Percentiles rank a stretch among this genome's conserved stretches.
phyloP scores from a whole-genome alignment of 1,284 basidiomycete species.

The Pterula multifida region DNA sequence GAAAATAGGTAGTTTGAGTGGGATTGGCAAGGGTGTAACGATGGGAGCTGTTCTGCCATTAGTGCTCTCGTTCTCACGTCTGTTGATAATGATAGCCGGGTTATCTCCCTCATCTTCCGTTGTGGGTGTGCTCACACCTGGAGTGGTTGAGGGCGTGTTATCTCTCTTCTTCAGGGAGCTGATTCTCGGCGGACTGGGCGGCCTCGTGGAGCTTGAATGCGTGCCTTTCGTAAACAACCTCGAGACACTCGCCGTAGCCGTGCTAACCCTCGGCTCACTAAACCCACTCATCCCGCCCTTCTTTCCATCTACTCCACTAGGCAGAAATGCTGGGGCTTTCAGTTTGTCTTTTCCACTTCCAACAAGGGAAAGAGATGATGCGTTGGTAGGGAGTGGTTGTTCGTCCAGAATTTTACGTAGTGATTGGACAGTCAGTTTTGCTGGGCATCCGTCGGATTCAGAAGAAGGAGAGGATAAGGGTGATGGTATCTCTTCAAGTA shows the following conservation, averaged over 20 bases:
- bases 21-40: neutral
- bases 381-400: slow-evolving; percentile 24
- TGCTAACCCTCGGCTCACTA: slow-evolving; percentile 13
- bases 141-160: slow-evolving; percentile 15
- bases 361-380: slow-evolving; percentile 11
- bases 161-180: slow-evolving; percentile 1
- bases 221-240: slow-evolving; percentile 59
- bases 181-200: slow-evolving; percentile 33
- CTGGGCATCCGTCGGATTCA: slow-evolving; percentile 28
- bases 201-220: slow-evolving; percentile 45
- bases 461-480: slow-evolving; percentile 32
- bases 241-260: slow-evolving; percentile 62
- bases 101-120: neutral
- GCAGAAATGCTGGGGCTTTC: neutral
- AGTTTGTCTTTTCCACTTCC: slow-evolving; percentile 6
- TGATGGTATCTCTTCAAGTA: slow-evolving; percentile 28
- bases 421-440: slow-evolving; percentile 47
- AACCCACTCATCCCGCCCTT: neutral
- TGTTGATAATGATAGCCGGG: no score
- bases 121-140: slow-evolving; percentile 5
- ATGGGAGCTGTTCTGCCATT: no score
- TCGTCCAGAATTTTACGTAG: slow-evolving; percentile 59
- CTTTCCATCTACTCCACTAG: neutral
- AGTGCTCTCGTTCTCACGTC: no score
- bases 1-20: neutral